Evolutionary conservation across 1,284 basidiomycete genomes (phyloP), one percentile per base, ranked within the genome.

Genomic region (Trametes pubescens): DNA sequence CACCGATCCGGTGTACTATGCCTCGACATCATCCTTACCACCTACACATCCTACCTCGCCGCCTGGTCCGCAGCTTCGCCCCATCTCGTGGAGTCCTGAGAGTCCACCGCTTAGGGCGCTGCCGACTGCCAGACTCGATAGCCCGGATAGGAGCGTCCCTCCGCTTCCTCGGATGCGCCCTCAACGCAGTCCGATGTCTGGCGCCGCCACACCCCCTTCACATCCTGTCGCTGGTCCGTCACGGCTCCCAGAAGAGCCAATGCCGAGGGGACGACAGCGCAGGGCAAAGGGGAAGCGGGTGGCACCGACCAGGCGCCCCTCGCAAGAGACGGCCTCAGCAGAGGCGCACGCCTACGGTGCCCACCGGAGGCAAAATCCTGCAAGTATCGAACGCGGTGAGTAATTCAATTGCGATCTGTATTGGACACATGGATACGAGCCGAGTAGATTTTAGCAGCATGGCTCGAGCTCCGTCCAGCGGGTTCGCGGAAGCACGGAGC

Each of bases 1-100:
- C 47, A 64, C 67, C 40, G 67, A 68, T 38, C 67, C 67, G 24
- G 59, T 49, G 6, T 64, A 58, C 24, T 68, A 66, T 40, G 65
- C 62, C 40, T 62, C 65, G 32, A 54, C 57, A 6, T 32, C 59
- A 4, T 34, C 59, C 10, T 51, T 57, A 29, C 55, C 57, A 38
- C 29, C 61, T 4, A 43, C 57, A 13, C 59, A 59, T 35, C 18
- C 62, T 10, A 37, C 55, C 26, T 57, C 61, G 22, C 53, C 64
- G 11, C 60, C 67, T 26, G 64, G 64, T 4, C 67, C 67, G 35
- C 64, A 59, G 11, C 61, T 68, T 24, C 67, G 57, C 16, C 67
- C 67, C 10, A 64, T 68, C 26, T 64, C 62, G 4, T 68, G 67
- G 67, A 16, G 57, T 18, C 53, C 59, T 21, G 54, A 61, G 35